Evolutionary conservation across 225 moss, liverwort and hornwort species (phyloP).

Genomic region (Neckera pumila): DNA sequence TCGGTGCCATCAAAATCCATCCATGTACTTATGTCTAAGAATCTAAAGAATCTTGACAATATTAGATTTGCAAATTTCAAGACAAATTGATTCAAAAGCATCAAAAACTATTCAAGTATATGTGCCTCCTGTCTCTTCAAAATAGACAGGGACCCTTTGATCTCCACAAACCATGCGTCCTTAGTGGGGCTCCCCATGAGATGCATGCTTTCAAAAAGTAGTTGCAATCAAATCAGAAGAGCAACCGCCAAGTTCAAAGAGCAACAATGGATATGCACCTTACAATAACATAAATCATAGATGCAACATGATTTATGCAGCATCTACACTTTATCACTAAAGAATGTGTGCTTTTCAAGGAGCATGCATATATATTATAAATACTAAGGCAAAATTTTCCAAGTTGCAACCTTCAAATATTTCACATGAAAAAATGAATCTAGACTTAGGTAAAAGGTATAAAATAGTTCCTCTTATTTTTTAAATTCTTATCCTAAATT

Average conservation of each 20-base stretch:
- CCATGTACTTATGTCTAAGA: neutral
- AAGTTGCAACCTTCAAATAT: neutral
- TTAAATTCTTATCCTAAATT: neutral
- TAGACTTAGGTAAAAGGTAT: neutral
- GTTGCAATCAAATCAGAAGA: neutral
- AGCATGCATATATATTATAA: neutral
- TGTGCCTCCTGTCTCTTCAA: neutral
- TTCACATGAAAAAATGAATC: neutral
- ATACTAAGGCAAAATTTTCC: neutral
- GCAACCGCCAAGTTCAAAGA: accelerated
- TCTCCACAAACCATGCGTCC: accelerated
- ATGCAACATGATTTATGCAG: neutral
- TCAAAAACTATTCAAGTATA: neutral
- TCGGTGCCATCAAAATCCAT: neutral
- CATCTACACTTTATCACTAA: neutral
- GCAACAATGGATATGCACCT: neutral
- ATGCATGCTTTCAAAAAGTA: neutral
- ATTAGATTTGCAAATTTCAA: neutral
- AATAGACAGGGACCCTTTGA: accelerated
- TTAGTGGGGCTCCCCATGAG: neutral
- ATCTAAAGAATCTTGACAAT: neutral
- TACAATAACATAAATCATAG: neutral
- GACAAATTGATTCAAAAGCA: neutral
- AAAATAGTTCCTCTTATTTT: accelerated
- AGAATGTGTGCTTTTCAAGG: neutral